Evolutionary conservation across 2,329 filamentous ascomycete genomes (phyloP), one percentile per base, ranked within the genome.

Genomic region (Penicillium corylophilum): DNA sequence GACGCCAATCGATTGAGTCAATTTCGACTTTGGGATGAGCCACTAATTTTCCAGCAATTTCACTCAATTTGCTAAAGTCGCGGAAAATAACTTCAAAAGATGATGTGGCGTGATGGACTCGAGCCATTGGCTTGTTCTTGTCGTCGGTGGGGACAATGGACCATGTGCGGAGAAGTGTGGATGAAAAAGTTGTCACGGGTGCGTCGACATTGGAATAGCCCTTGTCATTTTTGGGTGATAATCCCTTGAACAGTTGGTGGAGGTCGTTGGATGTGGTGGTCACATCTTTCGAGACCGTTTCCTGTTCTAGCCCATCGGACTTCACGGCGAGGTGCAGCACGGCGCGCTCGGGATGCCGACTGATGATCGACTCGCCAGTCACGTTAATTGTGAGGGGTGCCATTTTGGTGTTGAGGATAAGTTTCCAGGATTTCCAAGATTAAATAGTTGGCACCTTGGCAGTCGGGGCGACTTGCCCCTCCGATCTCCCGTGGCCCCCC

Each of bases 51-150:
- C 54, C 53, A 1, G 59, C 49, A 8, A 64, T 51, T 3, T 63
- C 40, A 16, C 59, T 54, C 9, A 69, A 44, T 8, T 51, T 53
- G 12, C 35, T 10, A 22, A 67, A 63, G 40, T 66, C 60, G 1
- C 56, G 61, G 46, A 69, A 69, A 7, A 54, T 51, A 3, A 60
- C 58, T 6, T 57, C 53, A 33, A 65, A 51, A 0, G 43, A 56
- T 23, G 58, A 52, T 16, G 48, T 51, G 18, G 64, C 62, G 8
- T 55, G 48, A 44, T 63, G 48, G 6, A 57, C 50, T 18, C 56
- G 50, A 46, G 46, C 44, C n/a, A 56, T 38, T 0, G 51, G 47
- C 5, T 48, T 48, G 20, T 46, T 52, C 22, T 63, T 13, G 6
- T 29, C 40, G 29, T 46, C 31, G 8, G 3, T 16, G 2, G 35